phyloP scores from a whole-genome alignment of 352 stramenopile genomes.

The Peronosclerospora sorghi region DNA sequence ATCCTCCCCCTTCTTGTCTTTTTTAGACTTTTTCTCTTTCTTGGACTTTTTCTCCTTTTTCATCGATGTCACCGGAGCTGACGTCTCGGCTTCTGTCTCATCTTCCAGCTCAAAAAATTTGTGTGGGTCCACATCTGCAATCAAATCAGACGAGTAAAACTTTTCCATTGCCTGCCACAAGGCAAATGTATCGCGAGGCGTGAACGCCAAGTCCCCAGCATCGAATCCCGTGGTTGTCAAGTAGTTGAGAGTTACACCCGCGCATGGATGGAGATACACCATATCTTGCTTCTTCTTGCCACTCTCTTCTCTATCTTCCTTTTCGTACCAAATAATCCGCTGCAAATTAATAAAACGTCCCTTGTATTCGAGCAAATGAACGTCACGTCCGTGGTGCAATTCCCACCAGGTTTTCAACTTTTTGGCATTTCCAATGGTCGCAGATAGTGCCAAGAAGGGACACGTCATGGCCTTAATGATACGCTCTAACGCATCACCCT shows the following conservation, averaged over 20 bases:
- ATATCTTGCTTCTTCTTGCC: conserved; percentile 54
- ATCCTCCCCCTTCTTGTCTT: conserved; percentile 57
- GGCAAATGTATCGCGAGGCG: conserved; percentile 93
- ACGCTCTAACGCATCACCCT: conserved; percentile 93
- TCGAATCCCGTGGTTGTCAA: conserved; percentile 76
- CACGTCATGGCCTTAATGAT: conserved; percentile 93
- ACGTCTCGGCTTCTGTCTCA: conserved; percentile 12
- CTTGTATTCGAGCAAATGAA: conserved; percentile 93
- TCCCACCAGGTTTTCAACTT: conserved; percentile 93
- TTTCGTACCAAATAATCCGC: conserved; percentile 89
- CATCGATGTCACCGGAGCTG: conserved; percentile 14
- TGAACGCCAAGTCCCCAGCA: conserved; percentile 87
- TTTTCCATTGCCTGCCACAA: conserved; percentile 88
- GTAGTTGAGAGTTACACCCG: conserved; percentile 77
- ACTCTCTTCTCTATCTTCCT: conserved; percentile 22
- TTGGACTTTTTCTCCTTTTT: conserved; percentile 46
- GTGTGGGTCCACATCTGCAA: conserved; percentile 90
- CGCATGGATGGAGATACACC: conserved; percentile 69
- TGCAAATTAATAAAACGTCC: conserved; percentile 98
- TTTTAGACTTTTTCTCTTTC: conserved; percentile 55
- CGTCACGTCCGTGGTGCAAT: conserved; percentile 70
- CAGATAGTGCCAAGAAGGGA: conserved; percentile 95
- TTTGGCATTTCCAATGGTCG: conserved; percentile 95
- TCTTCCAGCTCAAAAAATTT: conserved; percentile 87
- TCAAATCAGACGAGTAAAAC: conserved; percentile 56